Evolutionary conservation across 2,329 filamentous ascomycete genomes (phyloP), one percentile per base, ranked within the genome.

Genomic region (Alternaria sp.): DNA sequence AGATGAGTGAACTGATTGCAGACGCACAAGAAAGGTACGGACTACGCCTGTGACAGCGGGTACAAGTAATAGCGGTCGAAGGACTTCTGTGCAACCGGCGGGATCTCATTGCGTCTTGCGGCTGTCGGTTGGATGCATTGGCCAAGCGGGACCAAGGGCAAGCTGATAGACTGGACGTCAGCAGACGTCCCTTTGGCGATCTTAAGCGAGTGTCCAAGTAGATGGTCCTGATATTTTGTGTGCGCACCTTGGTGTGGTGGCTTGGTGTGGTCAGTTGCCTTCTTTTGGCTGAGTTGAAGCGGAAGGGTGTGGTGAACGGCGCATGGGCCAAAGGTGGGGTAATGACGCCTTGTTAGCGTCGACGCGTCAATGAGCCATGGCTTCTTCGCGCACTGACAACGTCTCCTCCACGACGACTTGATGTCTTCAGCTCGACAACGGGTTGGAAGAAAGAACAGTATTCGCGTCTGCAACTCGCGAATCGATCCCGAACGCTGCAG

Each of bases 181-280:
- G 36, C 40, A 22, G 49, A 25, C 25, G 9, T 3, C 27, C 22
- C n/a, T 28, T 27, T 20, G 27, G 20, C 18, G 20, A 38, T 50
- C 9, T 4, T 8, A n/a, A 40, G 14, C 30, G 25, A 44, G 28
- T 32, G 28, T n/a, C 32, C 11, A 30, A 27, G 25, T 7, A 48
- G 10, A 18, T n/a, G 11, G 8, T 45, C 11, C 28, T 40, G 16
- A 30, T 52, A 16, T 46, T 16, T 27, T 14, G 5, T 30, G 14
- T 18, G 12, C 25, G 12, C 25, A 27, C 41, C 12, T 45, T 32
- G 40, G 3, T n/a, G 38, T 20, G 25, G 32, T 45, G 34, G 49
- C 52, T 62, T 51, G 34, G 51, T 22, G 45, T 57, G 43, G 54
- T 55, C 54, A 55, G 59, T 59, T 68, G 67, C 61, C 61, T 62